These are phyloP conservation scores for Clarkia xantiana DNA, from an alignment of 345 rosid species.

Conservation along the genomic window DNA sequence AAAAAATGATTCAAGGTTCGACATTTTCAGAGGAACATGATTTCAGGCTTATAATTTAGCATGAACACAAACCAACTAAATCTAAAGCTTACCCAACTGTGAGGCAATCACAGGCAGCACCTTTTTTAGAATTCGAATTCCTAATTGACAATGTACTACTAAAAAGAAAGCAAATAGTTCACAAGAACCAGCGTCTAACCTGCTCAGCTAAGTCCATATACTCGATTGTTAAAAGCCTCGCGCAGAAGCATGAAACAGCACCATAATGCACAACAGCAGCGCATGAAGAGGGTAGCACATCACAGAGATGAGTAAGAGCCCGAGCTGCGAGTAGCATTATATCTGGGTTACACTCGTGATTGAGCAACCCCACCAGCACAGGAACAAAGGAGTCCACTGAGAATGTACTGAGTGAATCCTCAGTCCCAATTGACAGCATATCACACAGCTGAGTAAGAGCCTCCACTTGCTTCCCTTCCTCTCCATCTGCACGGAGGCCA, in stretches of 20 bases:
- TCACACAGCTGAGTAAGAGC: conserved; percentile 94
- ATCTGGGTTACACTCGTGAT: conserved; percentile 91
- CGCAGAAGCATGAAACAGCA: conserved; percentile 81
- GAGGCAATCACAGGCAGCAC: no score
- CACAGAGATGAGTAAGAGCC: conserved; percentile 93
- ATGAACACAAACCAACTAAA: no score
- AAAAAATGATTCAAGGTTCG: background rate
- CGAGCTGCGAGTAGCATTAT: conserved; percentile 98
- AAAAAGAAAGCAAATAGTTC: background rate
- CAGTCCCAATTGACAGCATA: conserved; percentile 93
- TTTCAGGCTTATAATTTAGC: no score
- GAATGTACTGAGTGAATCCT: conserved; percentile 85
- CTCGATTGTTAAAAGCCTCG: conserved; percentile 89
- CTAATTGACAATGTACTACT: no score
- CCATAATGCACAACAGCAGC: conserved; percentile 98
- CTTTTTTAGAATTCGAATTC: no score
- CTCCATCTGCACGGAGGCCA: conserved; percentile 87
- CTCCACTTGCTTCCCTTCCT: conserved; percentile 98
- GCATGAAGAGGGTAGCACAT: conserved; percentile 93
- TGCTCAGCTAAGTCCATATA: conserved; percentile 99
- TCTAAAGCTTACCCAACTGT: no score
- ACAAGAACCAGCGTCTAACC: conserved; percentile 23
- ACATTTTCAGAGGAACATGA: background rate
- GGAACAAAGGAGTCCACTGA: conserved; percentile 97
- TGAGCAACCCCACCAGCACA: conserved; percentile 78